Evolutionary conservation across 2,329 filamentous ascomycete genomes (phyloP).

Genomic region (Claviceps humidiphila): DNA sequence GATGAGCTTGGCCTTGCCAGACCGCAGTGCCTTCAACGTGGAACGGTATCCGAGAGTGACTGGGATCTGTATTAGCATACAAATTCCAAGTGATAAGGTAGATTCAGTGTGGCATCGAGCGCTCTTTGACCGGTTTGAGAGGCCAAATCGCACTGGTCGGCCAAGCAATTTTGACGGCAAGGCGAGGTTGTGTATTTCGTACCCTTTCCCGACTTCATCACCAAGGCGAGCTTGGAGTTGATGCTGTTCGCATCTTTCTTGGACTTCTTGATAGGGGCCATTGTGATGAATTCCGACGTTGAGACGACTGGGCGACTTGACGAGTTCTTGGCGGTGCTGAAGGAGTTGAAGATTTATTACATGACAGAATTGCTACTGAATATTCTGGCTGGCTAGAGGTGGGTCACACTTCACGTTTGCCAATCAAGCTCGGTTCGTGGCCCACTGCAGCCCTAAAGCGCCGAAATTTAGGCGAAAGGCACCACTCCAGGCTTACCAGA

Average conservation of each 20-base stretch:
- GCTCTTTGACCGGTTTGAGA: neutral
- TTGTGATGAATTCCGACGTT: conserved; percentile 34
- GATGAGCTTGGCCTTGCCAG: conserved; percentile 97
- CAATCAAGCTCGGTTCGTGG: neutral
- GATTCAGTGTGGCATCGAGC: too few relatives aligned
- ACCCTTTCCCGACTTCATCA: conserved; percentile 62
- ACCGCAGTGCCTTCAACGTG: conserved; percentile 71
- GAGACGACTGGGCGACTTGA: conserved; percentile 14
- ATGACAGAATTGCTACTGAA: neutral
- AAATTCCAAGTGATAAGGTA: neutral
- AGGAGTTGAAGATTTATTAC: neutral
- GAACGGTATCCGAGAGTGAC: conserved; percentile 31
- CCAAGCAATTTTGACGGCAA: neutral
- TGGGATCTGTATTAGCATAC: conserved; percentile 7
- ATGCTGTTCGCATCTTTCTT: conserved; percentile 74
- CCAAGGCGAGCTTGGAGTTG: conserved; percentile 47
- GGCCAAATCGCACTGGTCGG: neutral
- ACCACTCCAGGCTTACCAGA: conserved; percentile 17
- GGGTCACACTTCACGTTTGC: neutral
- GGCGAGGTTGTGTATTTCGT: conserved; percentile 26
- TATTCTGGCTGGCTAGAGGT: neutral
- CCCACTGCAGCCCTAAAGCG: conserved; percentile 24
- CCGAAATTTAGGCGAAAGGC: conserved; percentile 24
- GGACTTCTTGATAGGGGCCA: conserved; percentile 60
- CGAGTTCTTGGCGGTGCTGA: conserved; percentile 14